Base-by-base conservation (phyloP, 371 early-diverging fungal genomes). In the Cokeromyces recurvatus region DNA sequence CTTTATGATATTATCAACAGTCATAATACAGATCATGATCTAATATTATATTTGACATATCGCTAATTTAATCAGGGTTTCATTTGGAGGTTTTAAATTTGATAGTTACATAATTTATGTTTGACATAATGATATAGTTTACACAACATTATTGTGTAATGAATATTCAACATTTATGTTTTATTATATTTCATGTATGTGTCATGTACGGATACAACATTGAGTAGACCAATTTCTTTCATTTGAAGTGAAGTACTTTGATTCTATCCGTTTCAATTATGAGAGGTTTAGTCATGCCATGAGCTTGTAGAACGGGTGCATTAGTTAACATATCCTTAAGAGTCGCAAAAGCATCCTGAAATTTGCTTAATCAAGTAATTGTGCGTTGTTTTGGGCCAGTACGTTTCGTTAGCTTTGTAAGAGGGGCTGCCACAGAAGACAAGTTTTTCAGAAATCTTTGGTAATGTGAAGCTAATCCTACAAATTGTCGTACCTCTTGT, bases 341-440 rank as follows among this genome's bases (percentile, higher is more conserved):
- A 1, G 12, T 5, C 0, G 64, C 29, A 32, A 61, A 64, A 4
- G 54, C 46, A 1, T 17, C n/a, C 22, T 58, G 43, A 21, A 50
- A 46, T 9, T 40, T 2, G 0, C 20, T 4, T 3, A 45, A 49
- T 55, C 52, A 66, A n/a, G 23, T 15, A 21, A 40, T 38, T 5
- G 14, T 16, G 9, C 42, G n/a, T 5, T 32, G 11, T 41, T 57
- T 54, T 0, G 7, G 15, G 2, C 53, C 48, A 4, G 45, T 43
- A 2, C 55, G 51, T 29, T 47, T 46, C 7, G 68, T 51, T 8
- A 78, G 56, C 21, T 55, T 37, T 1, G 61, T 71, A 1, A 15
- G 71, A 1, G 77, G 76, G 0, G 55, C 17, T 1, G 69, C 71
- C 4, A 74, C 51, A 8, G 46, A 16, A 5, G 74, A 46, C 71